phyloP scores from a whole-genome alignment of 352 stramenopile species.

The Globisporangium sylvaticum region DNA sequence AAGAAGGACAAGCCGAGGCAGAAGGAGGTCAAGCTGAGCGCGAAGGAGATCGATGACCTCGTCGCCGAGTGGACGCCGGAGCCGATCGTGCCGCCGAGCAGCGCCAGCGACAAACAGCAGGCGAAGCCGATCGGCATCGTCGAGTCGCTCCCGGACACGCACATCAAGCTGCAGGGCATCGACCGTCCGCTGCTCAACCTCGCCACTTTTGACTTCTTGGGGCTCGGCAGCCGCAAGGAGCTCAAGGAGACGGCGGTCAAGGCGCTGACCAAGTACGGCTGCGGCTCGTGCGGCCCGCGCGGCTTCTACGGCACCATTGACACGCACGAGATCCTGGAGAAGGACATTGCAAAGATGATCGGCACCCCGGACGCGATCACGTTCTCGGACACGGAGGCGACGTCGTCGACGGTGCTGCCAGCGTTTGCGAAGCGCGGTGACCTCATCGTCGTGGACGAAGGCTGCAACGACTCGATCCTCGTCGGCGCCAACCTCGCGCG shows the following conservation, averaged over 20 bases:
- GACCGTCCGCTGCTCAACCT: conserved; percentile 90
- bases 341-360: conserved; percentile 90
- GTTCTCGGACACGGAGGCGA: conserved; percentile 96
- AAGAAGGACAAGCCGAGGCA: conserved; percentile 72
- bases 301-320: conserved; percentile 99
- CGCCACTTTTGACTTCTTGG: conserved; percentile 96
- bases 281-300: conserved; percentile 95
- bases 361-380: conserved; percentile 93
- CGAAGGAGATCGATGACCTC: conserved; percentile 89
- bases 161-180: conserved; percentile 77
- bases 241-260: conserved; percentile 88
- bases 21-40: conserved; percentile 63
- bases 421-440: conserved; percentile 97
- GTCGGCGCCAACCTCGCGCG: conserved; percentile 92
- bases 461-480: conserved; percentile 93
- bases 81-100: conserved; percentile 65
- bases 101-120: conserved; percentile 1
- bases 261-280: conserved; percentile 95
- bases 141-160: conserved; percentile 70
- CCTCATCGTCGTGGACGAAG: conserved; percentile 95
- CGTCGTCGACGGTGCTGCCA: conserved; percentile 91
- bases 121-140: conserved; percentile 68
- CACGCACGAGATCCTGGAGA: conserved; percentile 88
- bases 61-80: conserved; percentile 88
- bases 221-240: conserved; percentile 76